phyloP scores from a whole-genome alignment of 306 rosid species.

The Ziziphus jujuba region DNA sequence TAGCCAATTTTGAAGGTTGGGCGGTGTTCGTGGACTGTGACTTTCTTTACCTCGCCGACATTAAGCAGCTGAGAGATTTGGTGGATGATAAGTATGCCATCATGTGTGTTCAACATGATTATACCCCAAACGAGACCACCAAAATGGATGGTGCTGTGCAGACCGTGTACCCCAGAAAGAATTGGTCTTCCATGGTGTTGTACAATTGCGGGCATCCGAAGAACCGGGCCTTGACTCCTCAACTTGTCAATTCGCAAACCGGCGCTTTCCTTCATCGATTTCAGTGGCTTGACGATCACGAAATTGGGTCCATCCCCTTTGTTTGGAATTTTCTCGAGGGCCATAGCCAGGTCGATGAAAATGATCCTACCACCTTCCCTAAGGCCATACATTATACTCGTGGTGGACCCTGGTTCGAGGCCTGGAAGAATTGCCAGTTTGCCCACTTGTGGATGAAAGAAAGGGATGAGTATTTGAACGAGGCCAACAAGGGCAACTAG shows the following conservation, averaged over 20 bases:
- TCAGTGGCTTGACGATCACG: conserved; percentile 64
- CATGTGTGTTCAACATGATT: conserved; percentile 36
- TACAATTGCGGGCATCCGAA: conserved; percentile 42
- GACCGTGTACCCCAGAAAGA: conserved; percentile 61
- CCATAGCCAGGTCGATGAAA: conserved; percentile 41
- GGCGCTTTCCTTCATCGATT: conserved; percentile 56
- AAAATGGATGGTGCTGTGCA: conserved; percentile 67
- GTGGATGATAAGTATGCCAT: background rate
- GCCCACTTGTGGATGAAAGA: conserved; percentile 64
- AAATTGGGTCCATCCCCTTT: conserved; percentile 55
- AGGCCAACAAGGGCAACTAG: conserved; percentile 36
- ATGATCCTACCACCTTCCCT: conserved; percentile 45
- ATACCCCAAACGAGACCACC: conserved; percentile 56
- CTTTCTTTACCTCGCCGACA: conserved; percentile 32
- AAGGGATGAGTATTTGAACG: conserved; percentile 41
- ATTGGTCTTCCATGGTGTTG: conserved; percentile 47
- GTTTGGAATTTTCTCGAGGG: conserved; percentile 70
- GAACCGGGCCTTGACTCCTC: conserved; percentile 13
- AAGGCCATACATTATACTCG: conserved; percentile 62
- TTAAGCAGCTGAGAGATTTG: background rate
- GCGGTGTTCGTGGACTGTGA: conserved; percentile 71
- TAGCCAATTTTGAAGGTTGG: conserved; percentile 57
- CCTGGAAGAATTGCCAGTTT: conserved; percentile 62
- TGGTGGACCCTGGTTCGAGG: conserved; percentile 68
- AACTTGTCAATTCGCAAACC: background rate